Conservation (phyloP, 2,329 filamentous ascomycete genomes). For the Colletotrichum sp. region DNA sequence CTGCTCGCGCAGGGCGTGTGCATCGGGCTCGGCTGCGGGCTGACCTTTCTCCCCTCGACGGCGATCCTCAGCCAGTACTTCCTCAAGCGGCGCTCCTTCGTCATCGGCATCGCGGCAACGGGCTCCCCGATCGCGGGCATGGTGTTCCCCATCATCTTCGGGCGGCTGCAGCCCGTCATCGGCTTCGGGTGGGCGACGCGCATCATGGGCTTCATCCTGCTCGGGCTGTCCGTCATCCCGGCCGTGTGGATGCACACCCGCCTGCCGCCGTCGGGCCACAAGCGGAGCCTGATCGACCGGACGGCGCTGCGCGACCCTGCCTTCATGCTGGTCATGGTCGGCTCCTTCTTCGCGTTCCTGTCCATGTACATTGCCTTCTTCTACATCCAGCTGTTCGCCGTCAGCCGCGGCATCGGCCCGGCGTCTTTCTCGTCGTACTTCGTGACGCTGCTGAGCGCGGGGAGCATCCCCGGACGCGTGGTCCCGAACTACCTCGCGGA, state of each 20-base stretch:
- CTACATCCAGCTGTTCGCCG: conserved; percentile 47
- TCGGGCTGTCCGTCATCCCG: conserved; percentile 40
- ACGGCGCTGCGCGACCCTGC: conserved; percentile 40
- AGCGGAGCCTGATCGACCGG: conserved; percentile 37
- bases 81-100: conserved; percentile 31
- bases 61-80: conserved; percentile 47
- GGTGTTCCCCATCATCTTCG: conserved; percentile 41
- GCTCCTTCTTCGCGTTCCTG: conserved; percentile 44
- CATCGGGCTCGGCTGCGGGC: conserved; percentile 39
- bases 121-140: conserved; percentile 46
- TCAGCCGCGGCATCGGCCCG: conserved; percentile 41
- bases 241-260: conserved; percentile 42
- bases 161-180: conserved; percentile 48
- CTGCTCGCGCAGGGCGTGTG: conserved; percentile 43
- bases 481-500: conserved; percentile 49
- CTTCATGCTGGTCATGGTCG: conserved; percentile 40
- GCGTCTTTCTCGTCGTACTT: conserved; percentile 41
- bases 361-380: conserved; percentile 54
- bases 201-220: conserved; percentile 47
- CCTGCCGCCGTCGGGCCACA: conserved; percentile 29
- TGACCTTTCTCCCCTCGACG: conserved; percentile 37
- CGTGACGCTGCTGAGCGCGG: conserved; percentile 48
- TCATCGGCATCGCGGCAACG: conserved; percentile 33
- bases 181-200: conserved; percentile 60
- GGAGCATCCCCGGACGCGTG: conserved; percentile 49